Conservation (phyloP, 495 filamentous ascomycete genomes). For the Usnea hakonensis region DNA sequence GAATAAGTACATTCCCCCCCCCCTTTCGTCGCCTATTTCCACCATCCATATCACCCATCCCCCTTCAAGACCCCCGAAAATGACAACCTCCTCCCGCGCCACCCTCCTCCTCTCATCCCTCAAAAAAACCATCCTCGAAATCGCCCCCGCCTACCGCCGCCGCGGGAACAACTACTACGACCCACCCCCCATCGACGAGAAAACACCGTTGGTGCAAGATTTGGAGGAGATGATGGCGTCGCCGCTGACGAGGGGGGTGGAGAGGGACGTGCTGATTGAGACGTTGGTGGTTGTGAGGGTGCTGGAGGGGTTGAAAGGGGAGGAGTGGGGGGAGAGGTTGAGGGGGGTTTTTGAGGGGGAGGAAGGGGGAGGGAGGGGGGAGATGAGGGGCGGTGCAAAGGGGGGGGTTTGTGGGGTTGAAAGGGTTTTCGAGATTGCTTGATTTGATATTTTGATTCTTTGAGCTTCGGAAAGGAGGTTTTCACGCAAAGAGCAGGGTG, state of each 20-base stretch:
- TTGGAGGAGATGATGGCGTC: not conserved
- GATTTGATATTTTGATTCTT: too few relatives aligned
- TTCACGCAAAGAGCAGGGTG: not conserved
- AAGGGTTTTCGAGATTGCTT: too few relatives aligned
- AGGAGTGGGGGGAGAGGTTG: not conserved
- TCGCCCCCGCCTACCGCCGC: not conserved
- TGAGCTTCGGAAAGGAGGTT: not conserved
- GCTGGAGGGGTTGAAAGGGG: not conserved
- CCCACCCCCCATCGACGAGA: not conserved
- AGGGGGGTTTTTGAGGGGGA: not conserved
- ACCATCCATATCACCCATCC: too few relatives aligned
- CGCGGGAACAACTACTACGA: not conserved
- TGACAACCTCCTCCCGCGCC: not conserved
- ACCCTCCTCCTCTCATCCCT: not conserved
- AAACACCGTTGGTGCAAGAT: not conserved
- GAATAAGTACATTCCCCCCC: too few relatives aligned
- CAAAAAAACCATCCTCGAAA: not conserved
- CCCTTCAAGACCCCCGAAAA: too few relatives aligned
- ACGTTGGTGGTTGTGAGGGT: not conserved
- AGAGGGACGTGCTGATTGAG: not conserved
- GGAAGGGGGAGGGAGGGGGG: not conserved
- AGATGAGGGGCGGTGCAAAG: too few relatives aligned
- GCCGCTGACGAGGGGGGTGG: not conserved
- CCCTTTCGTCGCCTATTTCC: too few relatives aligned
- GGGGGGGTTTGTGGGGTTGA: too few relatives aligned